These are phyloP conservation scores for Curvularia sp. DNA, from an alignment of 2,329 filamentous ascomycete genomes.

Conservation along the genomic window DNA sequence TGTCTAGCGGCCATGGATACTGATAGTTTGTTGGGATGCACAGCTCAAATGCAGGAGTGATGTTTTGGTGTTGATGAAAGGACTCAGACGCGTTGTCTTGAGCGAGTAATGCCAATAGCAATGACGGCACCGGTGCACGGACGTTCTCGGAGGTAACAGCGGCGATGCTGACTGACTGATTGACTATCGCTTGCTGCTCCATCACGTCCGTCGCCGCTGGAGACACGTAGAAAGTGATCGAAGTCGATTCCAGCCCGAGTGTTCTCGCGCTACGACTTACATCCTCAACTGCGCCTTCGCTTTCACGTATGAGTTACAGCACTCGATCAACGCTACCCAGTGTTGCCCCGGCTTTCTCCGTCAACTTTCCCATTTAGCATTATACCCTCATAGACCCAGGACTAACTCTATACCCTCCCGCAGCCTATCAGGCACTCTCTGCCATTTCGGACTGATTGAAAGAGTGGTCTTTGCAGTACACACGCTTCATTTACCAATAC, in stretches of 20 bases:
- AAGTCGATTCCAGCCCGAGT: conserved; percentile 7
- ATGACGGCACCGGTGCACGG: conserved; percentile 19
- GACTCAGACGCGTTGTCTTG: conserved; percentile 1
- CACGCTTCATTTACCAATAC: neutral
- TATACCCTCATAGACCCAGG: conserved; percentile 13
- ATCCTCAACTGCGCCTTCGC: neutral
- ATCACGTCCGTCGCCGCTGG: conserved; percentile 5
- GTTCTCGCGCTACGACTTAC: conserved; percentile 3
- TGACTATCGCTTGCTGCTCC: conserved; percentile 13
- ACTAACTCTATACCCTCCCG: conserved; percentile 8
- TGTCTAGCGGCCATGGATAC: too few species aligned
- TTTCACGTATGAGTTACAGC: neutral
- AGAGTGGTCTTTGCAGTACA: neutral
- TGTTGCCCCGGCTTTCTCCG: conserved; percentile 7
- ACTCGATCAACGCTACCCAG: neutral
- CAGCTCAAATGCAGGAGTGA: neutral
- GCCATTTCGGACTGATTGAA: neutral
- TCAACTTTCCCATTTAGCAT: conserved; percentile 7
- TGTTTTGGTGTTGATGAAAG: neutral
- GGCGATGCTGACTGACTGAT: conserved; percentile 20
- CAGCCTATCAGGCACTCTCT: neutral
- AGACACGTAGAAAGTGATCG: conserved; percentile 18
- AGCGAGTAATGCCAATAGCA: neutral
- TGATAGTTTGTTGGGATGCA: neutral
- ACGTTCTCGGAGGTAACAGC: conserved; percentile 13